These are phyloP conservation scores for Babesia bovis DNA, from an alignment of 169 alveolate genomes.

Conservation along the genomic window DNA sequence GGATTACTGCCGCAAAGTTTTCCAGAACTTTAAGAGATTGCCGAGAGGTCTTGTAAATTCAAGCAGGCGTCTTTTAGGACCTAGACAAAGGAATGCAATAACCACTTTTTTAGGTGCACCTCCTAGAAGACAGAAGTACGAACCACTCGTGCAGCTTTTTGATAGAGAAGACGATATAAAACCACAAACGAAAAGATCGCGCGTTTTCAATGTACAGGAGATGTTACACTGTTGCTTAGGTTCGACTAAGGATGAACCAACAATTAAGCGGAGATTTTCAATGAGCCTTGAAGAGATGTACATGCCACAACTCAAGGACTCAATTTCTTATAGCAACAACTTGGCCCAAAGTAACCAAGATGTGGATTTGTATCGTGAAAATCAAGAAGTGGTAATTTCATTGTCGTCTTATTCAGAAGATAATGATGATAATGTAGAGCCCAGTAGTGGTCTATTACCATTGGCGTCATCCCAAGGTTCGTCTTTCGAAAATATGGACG, in stretches of 20 bases:
- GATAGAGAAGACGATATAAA: neutral
- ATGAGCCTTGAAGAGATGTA: neutral
- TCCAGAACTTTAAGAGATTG: constrained; percentile 10
- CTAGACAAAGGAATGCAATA: constrained; percentile 60
- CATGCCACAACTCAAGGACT: neutral
- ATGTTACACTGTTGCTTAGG: neutral
- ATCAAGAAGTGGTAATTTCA: neutral
- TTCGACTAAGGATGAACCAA: neutral
- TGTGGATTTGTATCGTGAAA: too few species aligned
- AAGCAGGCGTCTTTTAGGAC: constrained; percentile 53
- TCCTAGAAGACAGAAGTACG: constrained; percentile 20
- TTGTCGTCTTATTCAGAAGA: neutral
- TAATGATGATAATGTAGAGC: neutral
- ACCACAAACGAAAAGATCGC: neutral
- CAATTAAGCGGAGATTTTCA: neutral
- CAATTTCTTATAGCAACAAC: neutral
- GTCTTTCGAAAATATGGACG: neutral
- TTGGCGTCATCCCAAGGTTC: neutral
- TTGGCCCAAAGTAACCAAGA: neutral
- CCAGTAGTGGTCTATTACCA: neutral
- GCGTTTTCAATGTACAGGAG: neutral
- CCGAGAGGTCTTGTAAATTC: constrained; percentile 68
- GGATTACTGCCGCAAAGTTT: constrained; percentile 39
- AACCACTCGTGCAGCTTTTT: constrained; percentile 3
- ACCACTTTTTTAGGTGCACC: constrained; percentile 60